Evolutionary conservation across 1,139 yeast species (phyloP).

Genomic region (Blastobotrys aristatus): DNA sequence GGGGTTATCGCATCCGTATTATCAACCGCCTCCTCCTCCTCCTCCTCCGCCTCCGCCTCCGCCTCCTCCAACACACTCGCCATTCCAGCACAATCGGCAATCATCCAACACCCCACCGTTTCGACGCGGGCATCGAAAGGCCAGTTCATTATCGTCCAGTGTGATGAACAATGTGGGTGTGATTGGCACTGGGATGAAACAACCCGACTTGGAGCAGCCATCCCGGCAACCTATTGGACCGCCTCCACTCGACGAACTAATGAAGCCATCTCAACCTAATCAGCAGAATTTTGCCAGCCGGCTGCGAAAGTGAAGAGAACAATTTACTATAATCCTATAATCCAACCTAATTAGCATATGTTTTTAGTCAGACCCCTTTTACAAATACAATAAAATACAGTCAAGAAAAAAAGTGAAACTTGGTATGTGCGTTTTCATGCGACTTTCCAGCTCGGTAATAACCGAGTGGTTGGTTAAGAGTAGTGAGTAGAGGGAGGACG

Average conservation of each 20-base stretch:
- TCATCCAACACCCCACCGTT: constrained; percentile 13
- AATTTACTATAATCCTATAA: no score
- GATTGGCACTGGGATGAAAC: constrained; percentile 16
- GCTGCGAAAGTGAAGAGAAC: not conserved
- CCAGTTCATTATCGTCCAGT: constrained; percentile 26
- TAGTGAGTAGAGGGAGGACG: no score
- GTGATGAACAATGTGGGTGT: constrained; percentile 15
- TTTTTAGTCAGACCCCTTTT: not conserved
- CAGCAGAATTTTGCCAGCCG: constrained; percentile 22
- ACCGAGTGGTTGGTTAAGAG: no score
- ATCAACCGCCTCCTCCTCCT: not conserved
- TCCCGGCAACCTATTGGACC: constrained; percentile 33
- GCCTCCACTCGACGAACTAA: constrained; percentile 31
- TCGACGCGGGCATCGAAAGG: constrained; percentile 29
- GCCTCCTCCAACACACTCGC: not conserved
- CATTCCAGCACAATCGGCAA: not conserved
- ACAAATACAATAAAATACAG: no score
- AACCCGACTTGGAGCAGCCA: constrained; percentile 21
- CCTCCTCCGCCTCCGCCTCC: not conserved
- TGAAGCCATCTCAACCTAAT: constrained; percentile 13
- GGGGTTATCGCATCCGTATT: not conserved
- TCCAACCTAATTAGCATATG: not conserved
- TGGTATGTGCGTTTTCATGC: no score
- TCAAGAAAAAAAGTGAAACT: no score
- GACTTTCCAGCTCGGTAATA: no score